Base-by-base conservation (phyloP, 75 land plant species). In the Ceratopteris richardii region DNA sequence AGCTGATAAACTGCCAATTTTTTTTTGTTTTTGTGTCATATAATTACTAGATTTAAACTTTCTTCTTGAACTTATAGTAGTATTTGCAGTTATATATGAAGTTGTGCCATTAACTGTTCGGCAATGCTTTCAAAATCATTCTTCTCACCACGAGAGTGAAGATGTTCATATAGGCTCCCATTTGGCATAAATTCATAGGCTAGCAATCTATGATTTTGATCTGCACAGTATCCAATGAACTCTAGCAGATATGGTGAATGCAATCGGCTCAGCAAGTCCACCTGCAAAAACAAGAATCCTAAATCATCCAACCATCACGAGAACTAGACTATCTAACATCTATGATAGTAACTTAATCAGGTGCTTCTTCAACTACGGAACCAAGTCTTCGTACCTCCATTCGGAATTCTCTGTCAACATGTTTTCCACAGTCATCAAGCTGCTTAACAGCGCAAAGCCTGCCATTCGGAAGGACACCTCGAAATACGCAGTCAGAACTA, bases 201-300 rank as follows among this genome's bases (percentile, higher is more conserved):
- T 1, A 86, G 75, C 7, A 80, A 73, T 54, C 90, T 68, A 63
- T 86, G 83, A 17, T 82, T 62, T 50, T 80, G 80, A 64, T 86
- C 90, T 16, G 90, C 90, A 70, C 90, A 86, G 58, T 86, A 86
- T 39, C 90, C 90, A 12, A 86, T 72, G 44, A 86, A 62, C 47
- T 77, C 76, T 20, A 80, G 77, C 56, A 86, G 55, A 57, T 69
- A 72, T 0, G 77, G 77, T 0, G 77, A 82, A 42, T 77, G 64
- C 66, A 82, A 51, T 24, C 83, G 66, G 74, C 83, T 86, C 25
- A 86, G 51, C 16, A 86, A 58, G 55, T 86, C 90, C 27, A 88
- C 93, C 90, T 86, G 69, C 67, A 60, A 46, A 46, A 46, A 14
- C n/a, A n/a, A 46, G 14, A 46, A 46, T n/a, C 17, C 14, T 9